Base-by-base conservation (phyloP, 371 early-diverging fungal genomes). In the Rhizomucor miehei region DNA sequence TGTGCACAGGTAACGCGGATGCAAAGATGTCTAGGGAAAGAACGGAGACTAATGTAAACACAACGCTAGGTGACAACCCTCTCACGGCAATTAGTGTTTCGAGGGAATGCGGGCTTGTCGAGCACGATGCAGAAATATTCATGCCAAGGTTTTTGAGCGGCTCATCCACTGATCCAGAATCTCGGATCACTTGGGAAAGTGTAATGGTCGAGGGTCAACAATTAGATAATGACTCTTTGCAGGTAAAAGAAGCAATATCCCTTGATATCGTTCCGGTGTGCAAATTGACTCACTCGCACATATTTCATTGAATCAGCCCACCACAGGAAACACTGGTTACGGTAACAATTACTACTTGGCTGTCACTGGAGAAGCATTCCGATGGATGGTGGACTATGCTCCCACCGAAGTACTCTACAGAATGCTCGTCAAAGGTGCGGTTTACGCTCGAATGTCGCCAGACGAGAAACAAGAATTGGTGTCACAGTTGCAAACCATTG, bases 391-490 rank as follows among this genome's bases (percentile, higher is more conserved):
- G n/a, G 95, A 96, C 57, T 80, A 83, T 71, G 83, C 86, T 0
- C 77, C 87, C 0, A 66, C 68, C 12, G 80, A 86, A n/a, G 77
- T 84, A 6, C 54, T 94, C 24, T 72, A 82, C 17, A 78, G 93
- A 49, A 88, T 95, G 89, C 78, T 99, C 19, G 85, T 91, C 47
- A 94, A 93, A 56, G 89, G 89, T 6, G 89, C 89, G 20, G 86
- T 99, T 34, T 99, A 91, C 76, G 98, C 99, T 1, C 85, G 99
- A 56, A 99, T 99, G 98, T 97, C 96, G 1, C 99, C 99, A 0
- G 98, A 95, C 57, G 97, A 98, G 69, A 99, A 99, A 61, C 93
- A 91, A 50, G 89, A 92, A 57, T 76, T 99, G 10, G 95, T 99
- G 1, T 90, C 91, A 59, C 81, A 82, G 40, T 73, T 97, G 20